Evolutionary conservation across 345 rosid species (phyloP), one percentile per base, ranked within the genome.

Genomic region (Eucalyptus brandiana): DNA sequence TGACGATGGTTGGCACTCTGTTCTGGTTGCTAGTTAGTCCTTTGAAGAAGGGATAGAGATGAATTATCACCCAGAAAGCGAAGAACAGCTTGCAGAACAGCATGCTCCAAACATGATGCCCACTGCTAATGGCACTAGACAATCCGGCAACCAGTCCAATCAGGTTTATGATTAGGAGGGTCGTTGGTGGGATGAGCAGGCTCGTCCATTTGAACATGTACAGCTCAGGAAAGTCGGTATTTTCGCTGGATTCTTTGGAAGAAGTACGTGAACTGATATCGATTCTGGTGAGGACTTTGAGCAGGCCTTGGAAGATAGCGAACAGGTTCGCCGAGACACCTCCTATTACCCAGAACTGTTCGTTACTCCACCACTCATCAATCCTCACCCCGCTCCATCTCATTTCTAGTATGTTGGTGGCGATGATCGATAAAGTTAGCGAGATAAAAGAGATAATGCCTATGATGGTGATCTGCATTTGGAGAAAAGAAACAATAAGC

Each of bases 311-410:
- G 89, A 92, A 90, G 86, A 92, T 89, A 11, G 95, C 95, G 50
- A 92, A 92, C 18, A 92, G 88, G 67, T 93, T 93, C 28, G 94
- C 92, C 24, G 93, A 94, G 88, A 92, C 93, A 4, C 93, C 92
- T 32, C 92, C 93, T 32, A 93, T 94, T 21, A 93, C 92, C 93
- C 93, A 93, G 83, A 94, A 92, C 89, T 94, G 95, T 86, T 93
- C 93, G 32, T 90, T 92, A 87, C 93, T 92, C 95, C 95, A 94
- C 94, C 94, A 92, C 67, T 93, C 95, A 19, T 93, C 92, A 6
- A 94, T 92, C 45, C 92, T 89, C 48, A 92, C 91, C 12, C 93
- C 91, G 54, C 94, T 91, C 95, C 95, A 93, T 89, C 92, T 91
- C 95, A 92, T 93, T 87, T 94, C 94, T 42, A 94, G 86, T 53